phyloP scores from a whole-genome alignment of 306 rosid genomes.

The Castanospermum australe region DNA sequence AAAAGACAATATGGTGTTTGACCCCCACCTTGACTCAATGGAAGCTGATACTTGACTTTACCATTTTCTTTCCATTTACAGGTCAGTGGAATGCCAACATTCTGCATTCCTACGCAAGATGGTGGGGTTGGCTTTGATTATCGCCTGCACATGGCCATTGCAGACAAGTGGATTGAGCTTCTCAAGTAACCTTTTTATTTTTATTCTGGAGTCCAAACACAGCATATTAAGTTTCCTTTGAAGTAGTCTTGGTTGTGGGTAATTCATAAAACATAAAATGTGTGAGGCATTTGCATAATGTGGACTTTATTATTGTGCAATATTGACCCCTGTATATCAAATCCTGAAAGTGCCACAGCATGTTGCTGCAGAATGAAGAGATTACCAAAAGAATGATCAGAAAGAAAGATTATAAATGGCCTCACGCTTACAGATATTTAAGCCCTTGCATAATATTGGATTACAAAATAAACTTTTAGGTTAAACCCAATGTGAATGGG shows the following conservation, averaged over 20 bases:
- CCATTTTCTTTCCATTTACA: slow-evolving; percentile 41
- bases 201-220: slow-evolving; percentile 2
- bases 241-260: slow-evolving; percentile 10
- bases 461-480: background rate
- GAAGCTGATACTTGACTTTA: slow-evolving; percentile 14
- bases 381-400: background rate
- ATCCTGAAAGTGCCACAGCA: background rate
- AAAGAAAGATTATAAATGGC: background rate
- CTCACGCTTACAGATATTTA: background rate
- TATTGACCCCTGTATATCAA: background rate
- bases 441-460: background rate
- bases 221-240: slow-evolving; percentile 22
- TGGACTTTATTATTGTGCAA: background rate
- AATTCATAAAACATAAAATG: background rate
- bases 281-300: background rate
- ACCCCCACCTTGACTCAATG: background rate
- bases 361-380: background rate
- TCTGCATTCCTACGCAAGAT: slow-evolving; percentile 79
- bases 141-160: slow-evolving; percentile 96
- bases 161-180: slow-evolving; percentile 98
- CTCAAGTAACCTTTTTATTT: slow-evolving; percentile 60
- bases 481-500: background rate
- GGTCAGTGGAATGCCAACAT: slow-evolving; percentile 99
- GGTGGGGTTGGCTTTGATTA: slow-evolving; percentile 96
- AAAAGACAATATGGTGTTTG: background rate